phyloP scores from a whole-genome alignment of 1,284 basidiomycete species.

The Puccinia coronata region DNA sequence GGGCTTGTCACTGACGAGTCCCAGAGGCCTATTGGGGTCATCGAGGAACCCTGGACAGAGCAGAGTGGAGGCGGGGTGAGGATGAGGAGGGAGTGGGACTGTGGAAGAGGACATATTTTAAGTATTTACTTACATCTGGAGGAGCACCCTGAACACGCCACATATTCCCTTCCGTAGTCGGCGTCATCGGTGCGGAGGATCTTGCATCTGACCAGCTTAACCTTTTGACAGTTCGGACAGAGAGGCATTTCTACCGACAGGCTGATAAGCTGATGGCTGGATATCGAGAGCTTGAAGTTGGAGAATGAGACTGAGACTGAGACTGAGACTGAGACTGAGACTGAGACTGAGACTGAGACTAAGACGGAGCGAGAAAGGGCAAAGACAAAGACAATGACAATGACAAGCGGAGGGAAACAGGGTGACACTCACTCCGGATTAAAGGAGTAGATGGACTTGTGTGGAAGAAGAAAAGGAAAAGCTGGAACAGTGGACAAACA shows the following conservation, averaged over 20 bases:
- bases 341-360: no score
- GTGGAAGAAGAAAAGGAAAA: no score
- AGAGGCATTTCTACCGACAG: background rate
- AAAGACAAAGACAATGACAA: background rate
- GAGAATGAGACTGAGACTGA: no score
- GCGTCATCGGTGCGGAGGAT: constrained; percentile 4
- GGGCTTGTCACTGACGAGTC: background rate
- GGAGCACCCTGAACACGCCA: constrained; percentile 20
- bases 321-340: no score
- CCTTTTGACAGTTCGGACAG: constrained; percentile 38
- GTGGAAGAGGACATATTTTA: no score
- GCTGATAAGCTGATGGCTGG: background rate
- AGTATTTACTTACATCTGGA: constrained; percentile 34
- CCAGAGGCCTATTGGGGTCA: constrained; percentile 32
- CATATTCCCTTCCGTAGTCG: constrained; percentile 36
- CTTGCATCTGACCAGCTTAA: constrained; percentile 31
- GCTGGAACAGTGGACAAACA: no score
- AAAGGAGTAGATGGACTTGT: no score
- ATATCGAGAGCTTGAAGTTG: no score
- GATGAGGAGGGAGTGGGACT: background rate
- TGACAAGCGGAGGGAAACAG: no score
- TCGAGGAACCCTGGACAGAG: constrained; percentile 28
- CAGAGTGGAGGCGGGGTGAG: background rate
- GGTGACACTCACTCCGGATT: no score
- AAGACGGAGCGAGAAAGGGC: no score